Conservation (phyloP, 1,139 yeast species). For the Suhomyces yuchorum region DNA sequence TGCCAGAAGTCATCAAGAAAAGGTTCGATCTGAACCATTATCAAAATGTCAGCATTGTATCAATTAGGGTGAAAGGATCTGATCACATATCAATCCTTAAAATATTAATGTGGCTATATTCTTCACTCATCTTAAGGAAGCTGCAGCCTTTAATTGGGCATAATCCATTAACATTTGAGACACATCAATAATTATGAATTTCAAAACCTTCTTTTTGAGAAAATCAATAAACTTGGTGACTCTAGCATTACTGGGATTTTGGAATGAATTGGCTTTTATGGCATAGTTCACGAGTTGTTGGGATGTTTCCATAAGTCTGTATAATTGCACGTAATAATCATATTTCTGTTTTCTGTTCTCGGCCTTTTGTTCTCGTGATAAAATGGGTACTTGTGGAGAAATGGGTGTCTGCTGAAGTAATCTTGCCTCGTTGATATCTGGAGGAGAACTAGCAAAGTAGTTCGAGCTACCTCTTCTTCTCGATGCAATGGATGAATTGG, state of each 20-base stretch:
- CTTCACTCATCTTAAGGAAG: background rate
- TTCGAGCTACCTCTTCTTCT: conserved; percentile 30
- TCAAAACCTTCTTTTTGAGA: conserved; percentile 38
- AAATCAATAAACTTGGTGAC: conserved; percentile 39
- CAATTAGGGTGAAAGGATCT: background rate
- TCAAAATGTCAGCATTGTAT: background rate
- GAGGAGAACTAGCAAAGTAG: conserved; percentile 17
- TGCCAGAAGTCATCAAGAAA: background rate
- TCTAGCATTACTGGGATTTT: conserved; percentile 18
- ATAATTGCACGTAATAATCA: conserved; percentile 39
- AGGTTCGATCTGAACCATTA: background rate
- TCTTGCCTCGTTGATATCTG: conserved; percentile 18
- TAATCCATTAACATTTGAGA: conserved; percentile 42
- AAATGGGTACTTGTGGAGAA: conserved; percentile 18
- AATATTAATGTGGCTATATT: background rate
- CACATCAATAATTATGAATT: conserved; percentile 42
- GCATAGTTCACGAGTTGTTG: conserved; percentile 22
- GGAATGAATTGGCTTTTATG: conserved; percentile 19
- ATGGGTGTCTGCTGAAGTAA: conserved; percentile 13
- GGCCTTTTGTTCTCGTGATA: conserved; percentile 27
- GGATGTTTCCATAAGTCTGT: conserved; percentile 16
- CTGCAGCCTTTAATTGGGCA: conserved; percentile 30
- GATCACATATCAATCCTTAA: background rate
- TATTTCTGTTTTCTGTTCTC: conserved; percentile 40
- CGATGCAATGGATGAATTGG: conserved; percentile 24